phyloP scores from a whole-genome alignment of 2,329 filamentous ascomycete species.

The Cladosporium sphaerospermum region DNA sequence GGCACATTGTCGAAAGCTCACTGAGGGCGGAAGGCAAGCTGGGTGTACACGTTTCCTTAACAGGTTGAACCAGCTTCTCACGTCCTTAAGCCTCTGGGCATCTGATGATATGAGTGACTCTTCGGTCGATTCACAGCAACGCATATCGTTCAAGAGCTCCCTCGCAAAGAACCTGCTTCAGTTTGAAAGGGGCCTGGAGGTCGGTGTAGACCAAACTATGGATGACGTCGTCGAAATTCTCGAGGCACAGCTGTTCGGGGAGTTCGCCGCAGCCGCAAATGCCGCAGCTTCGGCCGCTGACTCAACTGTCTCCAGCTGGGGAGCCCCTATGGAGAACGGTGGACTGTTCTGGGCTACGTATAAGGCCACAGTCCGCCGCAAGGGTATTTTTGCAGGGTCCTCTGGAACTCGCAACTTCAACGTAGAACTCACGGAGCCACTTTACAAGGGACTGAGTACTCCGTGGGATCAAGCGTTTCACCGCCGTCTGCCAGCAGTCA shows the following conservation, averaged over 20 bases:
- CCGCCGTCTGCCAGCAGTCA: slow-evolving; percentile 35
- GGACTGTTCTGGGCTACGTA: slow-evolving; percentile 50
- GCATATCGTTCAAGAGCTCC: slow-evolving; percentile 32
- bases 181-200: slow-evolving; percentile 39
- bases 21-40: slow-evolving; percentile 42
- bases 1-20: slow-evolving; percentile 53
- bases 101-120: slow-evolving; percentile 37
- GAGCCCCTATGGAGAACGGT: slow-evolving; percentile 35
- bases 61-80: slow-evolving; percentile 45
- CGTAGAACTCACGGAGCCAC: slow-evolving; percentile 32
- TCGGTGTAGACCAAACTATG: slow-evolving; percentile 35
- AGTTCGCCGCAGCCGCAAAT: slow-evolving; percentile 35
- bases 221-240: slow-evolving; percentile 36
- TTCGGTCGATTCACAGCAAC: slow-evolving; percentile 37
- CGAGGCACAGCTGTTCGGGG: slow-evolving; percentile 42
- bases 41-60: slow-evolving; percentile 47
- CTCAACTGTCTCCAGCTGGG: slow-evolving; percentile 32
- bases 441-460: slow-evolving; percentile 36
- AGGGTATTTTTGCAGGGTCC: slow-evolving; percentile 41
- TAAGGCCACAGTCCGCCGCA: slow-evolving; percentile 48
- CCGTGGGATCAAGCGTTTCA: slow-evolving; percentile 42
- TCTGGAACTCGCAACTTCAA: slow-evolving; percentile 39
- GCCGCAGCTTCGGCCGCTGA: slow-evolving; percentile 35
- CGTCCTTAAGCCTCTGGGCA: slow-evolving; percentile 48
- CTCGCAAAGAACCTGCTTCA: slow-evolving; percentile 35